Percentiles rank a stretch among this genome's conserved stretches.
These are phyloP conservation scores for Phytopythium oedochilum DNA, from an alignment of 352 stramenopile genomes.

Conservation along the genomic window DNA sequence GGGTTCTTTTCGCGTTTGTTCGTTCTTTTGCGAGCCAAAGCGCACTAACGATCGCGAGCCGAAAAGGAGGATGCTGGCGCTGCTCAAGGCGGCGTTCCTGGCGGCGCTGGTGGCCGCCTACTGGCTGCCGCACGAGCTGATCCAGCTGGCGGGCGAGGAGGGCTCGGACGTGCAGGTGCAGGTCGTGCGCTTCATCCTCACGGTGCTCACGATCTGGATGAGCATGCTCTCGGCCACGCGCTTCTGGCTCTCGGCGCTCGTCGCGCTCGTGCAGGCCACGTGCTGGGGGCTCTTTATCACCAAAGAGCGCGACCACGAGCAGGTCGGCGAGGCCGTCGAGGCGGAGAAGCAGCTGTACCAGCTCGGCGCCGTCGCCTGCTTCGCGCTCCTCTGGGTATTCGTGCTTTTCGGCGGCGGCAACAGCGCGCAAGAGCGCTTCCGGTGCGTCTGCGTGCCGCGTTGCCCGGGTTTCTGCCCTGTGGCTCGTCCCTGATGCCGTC, in stretches of 20 bases:
- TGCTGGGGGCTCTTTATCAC: conserved; percentile 46
- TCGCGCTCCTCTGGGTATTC: conserved; percentile 36
- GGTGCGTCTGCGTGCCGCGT: conserved; percentile 15
- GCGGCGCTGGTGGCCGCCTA: conserved; percentile 40
- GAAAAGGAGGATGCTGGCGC: conserved; percentile 17
- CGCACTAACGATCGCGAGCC: too few species aligned
- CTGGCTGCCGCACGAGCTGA: conserved; percentile 36
- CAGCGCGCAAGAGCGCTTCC: conserved; percentile 33
- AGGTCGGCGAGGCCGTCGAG: conserved; percentile 22
- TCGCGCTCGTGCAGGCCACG: conserved; percentile 50
- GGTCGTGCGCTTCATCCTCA: conserved; percentile 53
- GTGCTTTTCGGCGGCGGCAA: conserved; percentile 41
- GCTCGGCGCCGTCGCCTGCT: conserved; percentile 33
- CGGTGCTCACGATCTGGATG: conserved; percentile 45
- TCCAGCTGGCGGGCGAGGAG: conserved; percentile 22
- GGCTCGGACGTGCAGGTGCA: conserved; percentile 39
- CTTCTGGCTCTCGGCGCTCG: conserved; percentile 31
- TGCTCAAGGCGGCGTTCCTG: conserved; percentile 35
- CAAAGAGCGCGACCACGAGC: conserved; percentile 23
- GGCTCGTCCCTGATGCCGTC: too few species aligned
- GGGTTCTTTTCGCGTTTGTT: too few species aligned
- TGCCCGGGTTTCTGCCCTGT: too few species aligned
- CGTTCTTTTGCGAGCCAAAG: neutral
- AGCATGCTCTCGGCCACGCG: conserved; percentile 31
- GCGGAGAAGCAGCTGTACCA: conserved; percentile 45